Base-by-base conservation (phyloP, 805 yeast genomes). In the Candida xyloterini region DNA sequence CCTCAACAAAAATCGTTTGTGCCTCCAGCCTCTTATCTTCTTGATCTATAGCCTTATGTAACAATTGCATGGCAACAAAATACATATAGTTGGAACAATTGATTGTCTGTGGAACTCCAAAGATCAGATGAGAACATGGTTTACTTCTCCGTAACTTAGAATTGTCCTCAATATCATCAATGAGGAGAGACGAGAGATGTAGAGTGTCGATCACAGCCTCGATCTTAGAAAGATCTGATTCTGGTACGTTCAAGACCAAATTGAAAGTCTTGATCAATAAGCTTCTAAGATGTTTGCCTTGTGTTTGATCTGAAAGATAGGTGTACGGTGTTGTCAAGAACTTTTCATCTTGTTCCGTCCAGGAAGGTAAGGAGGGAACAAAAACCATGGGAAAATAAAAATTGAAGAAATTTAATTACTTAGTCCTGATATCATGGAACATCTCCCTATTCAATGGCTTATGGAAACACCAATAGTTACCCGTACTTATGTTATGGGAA, bases 141-240 rank as follows among this genome's bases (percentile, higher is more conserved):
- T 67, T 60, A 1, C 96, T 96, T 28, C 98, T 61, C 48, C 98
- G 68, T 31, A 78, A 64, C 15, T 62, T 63, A 0, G 95, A 83
- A 28, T 63, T 68, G 58, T 90, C 98, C 56, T 90, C 98, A 20
- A 90, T 84, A 54, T 90, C 98, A 60, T 90, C 98, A 27, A 90
- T 77, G 37, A 84, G 62, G 42, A 84, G 59, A 9, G 88, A 79
- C 0, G 89, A 76, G 4, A 76, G 71, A 57, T 84, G 93, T 21
- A 84, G 60, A 30, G 73, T 71, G 44, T 75, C 78, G n/a, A 83
- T 70, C 20, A 79, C 63, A 9, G 61, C 55, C 23, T 72, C 66
- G 9, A 84, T 66, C 26, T 57, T 56, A 0, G 40, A 49, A 8
- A 81, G 52, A 18, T 62, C 56, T 1, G 48, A 55, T 2, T 45